phyloP scores from a whole-genome alignment of 1,284 basidiomycete genomes.

The Fomitiporia mediterranea region DNA sequence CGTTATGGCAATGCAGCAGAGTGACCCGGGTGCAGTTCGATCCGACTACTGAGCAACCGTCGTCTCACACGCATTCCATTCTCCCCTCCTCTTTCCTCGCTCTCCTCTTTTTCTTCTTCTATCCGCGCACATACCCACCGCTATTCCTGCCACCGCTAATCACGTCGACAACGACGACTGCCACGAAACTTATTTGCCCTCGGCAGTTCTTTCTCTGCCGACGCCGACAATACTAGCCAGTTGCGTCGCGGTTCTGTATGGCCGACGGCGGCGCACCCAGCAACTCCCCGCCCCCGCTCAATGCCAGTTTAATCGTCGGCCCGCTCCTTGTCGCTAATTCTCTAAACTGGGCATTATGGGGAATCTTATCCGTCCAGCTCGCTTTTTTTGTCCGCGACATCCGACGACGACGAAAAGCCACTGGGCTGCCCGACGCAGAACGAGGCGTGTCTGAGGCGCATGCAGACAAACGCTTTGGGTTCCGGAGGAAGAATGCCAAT shows the following conservation, averaged over 20 bases:
- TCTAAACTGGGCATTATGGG: slow-evolving; percentile 15
- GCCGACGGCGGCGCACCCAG: not conserved
- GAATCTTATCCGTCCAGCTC: slow-evolving; percentile 10
- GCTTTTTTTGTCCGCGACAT: slow-evolving; percentile 5
- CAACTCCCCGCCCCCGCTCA: not conserved
- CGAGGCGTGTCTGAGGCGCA: not conserved
- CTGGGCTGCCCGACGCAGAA: not conserved
- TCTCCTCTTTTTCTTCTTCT: not conserved
- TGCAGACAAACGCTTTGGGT: not conserved
- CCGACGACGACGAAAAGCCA: not conserved
- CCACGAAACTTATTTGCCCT: not conserved
- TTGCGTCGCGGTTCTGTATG: too few species aligned
- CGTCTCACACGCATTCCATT: not conserved
- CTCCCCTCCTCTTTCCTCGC: not conserved
- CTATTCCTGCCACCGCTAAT: not conserved
- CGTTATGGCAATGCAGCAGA: too few species aligned
- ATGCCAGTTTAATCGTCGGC: slow-evolving; percentile 7
- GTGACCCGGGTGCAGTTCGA: too few species aligned
- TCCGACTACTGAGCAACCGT: not conserved
- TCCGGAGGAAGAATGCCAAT: not conserved
- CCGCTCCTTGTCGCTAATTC: slow-evolving; percentile 12
- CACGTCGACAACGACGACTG: not conserved
- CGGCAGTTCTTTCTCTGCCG: not conserved
- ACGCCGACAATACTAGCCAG: too few species aligned
- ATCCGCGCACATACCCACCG: too few species aligned